Evolutionary conservation across 768 basidiomycete genomes (phyloP), one percentile per base, ranked within the genome.

Genomic region (Trametes coccinea): DNA sequence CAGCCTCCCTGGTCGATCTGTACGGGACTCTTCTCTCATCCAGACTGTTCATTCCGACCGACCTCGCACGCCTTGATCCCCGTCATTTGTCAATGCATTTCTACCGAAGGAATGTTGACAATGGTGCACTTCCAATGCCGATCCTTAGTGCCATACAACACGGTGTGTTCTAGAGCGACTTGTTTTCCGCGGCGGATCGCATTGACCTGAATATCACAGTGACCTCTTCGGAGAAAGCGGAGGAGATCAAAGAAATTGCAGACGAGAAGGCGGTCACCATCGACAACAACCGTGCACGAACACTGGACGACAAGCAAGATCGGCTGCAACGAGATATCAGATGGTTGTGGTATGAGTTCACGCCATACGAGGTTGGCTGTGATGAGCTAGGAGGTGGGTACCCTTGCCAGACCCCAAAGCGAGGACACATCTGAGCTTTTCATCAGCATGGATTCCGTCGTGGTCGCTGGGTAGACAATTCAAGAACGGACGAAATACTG

Each of bases 261-360:
- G 31, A 44, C 7, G 51, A 63, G 58, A 62, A 66, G 48, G 45
- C 59, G 7, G 22, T 49, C 2, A 44, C 60, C 7, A 50, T 66
- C 9, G 62, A 63, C 22, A 13, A 17, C n/a, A 40, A 40, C 0
- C 52, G 63, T 3, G 39, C 30, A 2, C 37, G 31, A 11, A 44
- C 55, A 5, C 59, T 68, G 5, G 64, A 52, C 0, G 22, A 54
- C 13, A 59, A 59, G n/a, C 45, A 67, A 29, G 17, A 44, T 5
- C 31, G 30, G 5, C 64, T 71, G 2, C 55, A 50, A 33, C 56
- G 59, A 6, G 37, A 55, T 2, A 56, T 62, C 43, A 52, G 68
- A 17, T 69, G 63, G 60, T 60, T 71, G 1, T 71, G 70, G 70
- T 71, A 71, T 45, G 70, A 71, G 54, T 69, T 71, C 48, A 69